phyloP scores from a whole-genome alignment of 139 green algal species.

The Picochlorum sp. region DNA sequence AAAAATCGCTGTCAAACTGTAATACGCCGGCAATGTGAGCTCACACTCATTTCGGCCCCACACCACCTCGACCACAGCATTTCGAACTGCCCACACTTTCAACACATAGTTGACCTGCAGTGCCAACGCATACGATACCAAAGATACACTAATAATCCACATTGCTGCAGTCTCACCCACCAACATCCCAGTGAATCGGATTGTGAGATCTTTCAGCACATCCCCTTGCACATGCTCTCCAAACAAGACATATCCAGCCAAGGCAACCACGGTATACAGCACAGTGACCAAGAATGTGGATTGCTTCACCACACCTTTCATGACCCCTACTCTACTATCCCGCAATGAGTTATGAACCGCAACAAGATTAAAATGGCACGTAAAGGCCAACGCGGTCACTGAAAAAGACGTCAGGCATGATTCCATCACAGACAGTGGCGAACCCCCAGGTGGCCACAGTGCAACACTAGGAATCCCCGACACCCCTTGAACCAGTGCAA shows the following conservation, averaged over 20 bases:
- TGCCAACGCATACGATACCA: slow-evolving; percentile 14
- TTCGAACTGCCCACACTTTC: slow-evolving; percentile 28
- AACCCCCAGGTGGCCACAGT: not conserved
- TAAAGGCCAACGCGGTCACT: slow-evolving; percentile 21
- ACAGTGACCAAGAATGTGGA: slow-evolving; percentile 6
- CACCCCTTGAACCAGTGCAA: slow-evolving; percentile 11
- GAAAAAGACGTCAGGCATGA: slow-evolving; percentile 1
- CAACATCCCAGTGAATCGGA: not conserved
- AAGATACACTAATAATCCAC: slow-evolving; percentile 11
- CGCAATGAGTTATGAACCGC: slow-evolving; percentile 19
- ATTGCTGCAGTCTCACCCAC: not conserved
- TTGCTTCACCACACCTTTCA: slow-evolving; percentile 5
- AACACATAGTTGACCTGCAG: slow-evolving; percentile 33
- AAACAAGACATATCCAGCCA: slow-evolving; percentile 31
- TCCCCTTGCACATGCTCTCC: slow-evolving; percentile 21
- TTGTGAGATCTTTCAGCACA: slow-evolving; percentile 32
- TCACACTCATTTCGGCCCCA: not conserved
- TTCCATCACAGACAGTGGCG: not conserved
- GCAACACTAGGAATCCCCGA: slow-evolving; percentile 5
- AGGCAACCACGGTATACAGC: slow-evolving; percentile 21
- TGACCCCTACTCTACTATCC: slow-evolving; percentile 1
- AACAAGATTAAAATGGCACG: slow-evolving; percentile 34
- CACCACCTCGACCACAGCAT: slow-evolving; percentile 13
- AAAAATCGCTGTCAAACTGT: slow-evolving; percentile 8
- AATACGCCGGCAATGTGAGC: not conserved